Evolutionary conservation across 306 rosid genomes (phyloP).

Genomic region (Myrica gale): DNA sequence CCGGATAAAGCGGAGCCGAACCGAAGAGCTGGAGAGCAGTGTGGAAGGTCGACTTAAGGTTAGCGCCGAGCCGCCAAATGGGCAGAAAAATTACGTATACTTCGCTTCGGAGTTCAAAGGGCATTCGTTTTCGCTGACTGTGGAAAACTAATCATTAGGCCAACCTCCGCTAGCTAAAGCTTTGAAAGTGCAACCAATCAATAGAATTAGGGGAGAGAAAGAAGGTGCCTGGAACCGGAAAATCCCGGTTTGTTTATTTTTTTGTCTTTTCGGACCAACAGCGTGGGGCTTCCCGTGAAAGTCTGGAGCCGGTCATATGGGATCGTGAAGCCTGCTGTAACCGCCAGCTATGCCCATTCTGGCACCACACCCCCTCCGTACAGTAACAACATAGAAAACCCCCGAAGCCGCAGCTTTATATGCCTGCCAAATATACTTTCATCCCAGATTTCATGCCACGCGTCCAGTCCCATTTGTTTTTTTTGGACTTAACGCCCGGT

Average conservation of each 20-base stretch:
- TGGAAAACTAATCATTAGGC: constrained; percentile 56
- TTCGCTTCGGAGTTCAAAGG: constrained; percentile 14
- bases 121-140: constrained; percentile 47
- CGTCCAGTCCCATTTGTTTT: constrained; percentile 23
- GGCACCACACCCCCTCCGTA: constrained; percentile 47
- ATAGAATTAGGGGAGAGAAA: constrained; percentile 34
- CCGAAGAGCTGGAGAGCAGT: neutral
- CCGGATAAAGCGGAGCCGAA: constrained; percentile 19
- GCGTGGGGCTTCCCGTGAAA: neutral
- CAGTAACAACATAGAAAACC: constrained; percentile 13
- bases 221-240: constrained; percentile 8
- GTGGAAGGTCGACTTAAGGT: constrained; percentile 28
- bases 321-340: constrained; percentile 47
- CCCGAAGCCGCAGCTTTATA: constrained; percentile 29
- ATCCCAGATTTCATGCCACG: constrained; percentile 21
- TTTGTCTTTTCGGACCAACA: no score
- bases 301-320: constrained; percentile 36
- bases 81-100: constrained; percentile 6
- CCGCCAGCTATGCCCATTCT: constrained; percentile 65
- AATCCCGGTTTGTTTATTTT: neutral
- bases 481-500: constrained; percentile 12
- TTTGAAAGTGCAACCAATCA: constrained; percentile 40
- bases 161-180: constrained; percentile 64
- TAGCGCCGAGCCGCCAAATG: constrained; percentile 41
- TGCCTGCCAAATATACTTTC: constrained; percentile 33